Percentiles rank a stretch among this genome's conserved stretches.
These are phyloP conservation scores for Cardamine resedifolia DNA, from an alignment of 345 rosid genomes.

Conservation along the genomic window DNA sequence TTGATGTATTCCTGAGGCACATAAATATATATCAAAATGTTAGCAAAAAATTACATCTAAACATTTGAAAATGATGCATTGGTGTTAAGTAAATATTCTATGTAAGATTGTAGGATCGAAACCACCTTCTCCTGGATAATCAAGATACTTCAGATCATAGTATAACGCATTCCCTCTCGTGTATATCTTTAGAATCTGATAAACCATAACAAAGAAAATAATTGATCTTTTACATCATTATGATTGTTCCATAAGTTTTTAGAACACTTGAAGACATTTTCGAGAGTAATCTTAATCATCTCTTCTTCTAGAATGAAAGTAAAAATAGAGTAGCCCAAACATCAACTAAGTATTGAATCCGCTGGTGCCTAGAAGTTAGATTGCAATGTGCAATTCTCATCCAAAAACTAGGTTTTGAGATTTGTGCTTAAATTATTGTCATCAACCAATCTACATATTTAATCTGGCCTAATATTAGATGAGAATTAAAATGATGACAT, in stretches of 20 bases:
- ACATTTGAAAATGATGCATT: not conserved
- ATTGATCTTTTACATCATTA: not conserved
- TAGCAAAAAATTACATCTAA: not conserved
- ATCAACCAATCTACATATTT: not conserved
- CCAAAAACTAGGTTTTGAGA: not conserved
- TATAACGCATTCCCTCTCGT: not conserved
- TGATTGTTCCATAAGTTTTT: not conserved
- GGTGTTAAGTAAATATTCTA: not conserved
- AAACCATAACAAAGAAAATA: not conserved
- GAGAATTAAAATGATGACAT: not conserved
- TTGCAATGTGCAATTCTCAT: not conserved
- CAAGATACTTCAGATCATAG: slow-evolving; percentile 26
- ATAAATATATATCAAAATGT: not conserved
- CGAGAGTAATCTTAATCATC: not conserved
- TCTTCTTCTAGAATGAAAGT: not conserved
- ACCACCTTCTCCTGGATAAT: slow-evolving; percentile 19
- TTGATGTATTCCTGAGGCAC: slow-evolving; percentile 13
- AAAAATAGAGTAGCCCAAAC: not conserved
- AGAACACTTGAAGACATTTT: not conserved
- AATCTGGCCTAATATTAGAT: not conserved
- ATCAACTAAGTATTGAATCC: not conserved
- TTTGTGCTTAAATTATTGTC: not conserved
- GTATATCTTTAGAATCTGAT: slow-evolving; percentile 23
- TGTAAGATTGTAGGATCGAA: not conserved
- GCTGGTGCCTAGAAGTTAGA: not conserved